Evolutionary conservation across 208 protist species (phyloP).

Genomic region (Porcisia hertigi): DNA sequence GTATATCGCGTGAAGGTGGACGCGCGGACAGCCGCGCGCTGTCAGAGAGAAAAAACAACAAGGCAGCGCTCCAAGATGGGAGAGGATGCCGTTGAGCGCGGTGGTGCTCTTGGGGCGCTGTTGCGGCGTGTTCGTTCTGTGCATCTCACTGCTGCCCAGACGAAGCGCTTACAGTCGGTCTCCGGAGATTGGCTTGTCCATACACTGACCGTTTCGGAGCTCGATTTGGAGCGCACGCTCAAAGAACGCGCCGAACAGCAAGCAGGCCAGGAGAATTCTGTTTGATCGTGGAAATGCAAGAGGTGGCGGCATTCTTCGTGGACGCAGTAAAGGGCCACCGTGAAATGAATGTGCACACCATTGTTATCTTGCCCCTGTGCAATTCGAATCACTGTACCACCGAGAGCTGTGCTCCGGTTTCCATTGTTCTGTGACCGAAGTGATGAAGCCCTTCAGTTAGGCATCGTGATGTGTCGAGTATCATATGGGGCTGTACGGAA

Average conservation of each 20-base stretch:
- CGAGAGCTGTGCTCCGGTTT: background rate
- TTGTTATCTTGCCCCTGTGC: background rate
- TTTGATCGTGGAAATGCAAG: background rate
- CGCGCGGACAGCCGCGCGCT: conserved; percentile 47
- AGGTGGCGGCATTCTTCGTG: background rate
- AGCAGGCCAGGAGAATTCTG: background rate
- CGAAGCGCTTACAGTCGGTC: conserved; percentile 37
- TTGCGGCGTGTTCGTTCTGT: conserved; percentile 39
- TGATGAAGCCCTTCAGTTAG: background rate
- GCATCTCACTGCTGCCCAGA: conserved; percentile 46
- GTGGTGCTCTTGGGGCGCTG: conserved; percentile 43
- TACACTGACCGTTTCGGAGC: conserved; percentile 49
- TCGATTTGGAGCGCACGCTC: conserved; percentile 44
- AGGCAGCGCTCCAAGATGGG: conserved; percentile 31
- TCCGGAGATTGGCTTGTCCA: conserved; percentile 66
- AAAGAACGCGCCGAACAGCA: conserved; percentile 21
- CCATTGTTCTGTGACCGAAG: background rate
- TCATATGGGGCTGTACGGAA: background rate
- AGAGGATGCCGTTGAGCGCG: conserved; percentile 19
- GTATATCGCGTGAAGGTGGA: conserved; percentile 68
- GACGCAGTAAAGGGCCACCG: background rate
- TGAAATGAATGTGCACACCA: background rate
- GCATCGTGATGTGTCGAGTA: background rate
- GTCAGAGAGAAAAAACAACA: conserved; percentile 47
- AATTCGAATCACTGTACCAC: background rate